Evolutionary conservation across 768 basidiomycete species (phyloP), one percentile per base, ranked within the genome.

Genomic region (Sporobolomyces phaffii): DNA sequence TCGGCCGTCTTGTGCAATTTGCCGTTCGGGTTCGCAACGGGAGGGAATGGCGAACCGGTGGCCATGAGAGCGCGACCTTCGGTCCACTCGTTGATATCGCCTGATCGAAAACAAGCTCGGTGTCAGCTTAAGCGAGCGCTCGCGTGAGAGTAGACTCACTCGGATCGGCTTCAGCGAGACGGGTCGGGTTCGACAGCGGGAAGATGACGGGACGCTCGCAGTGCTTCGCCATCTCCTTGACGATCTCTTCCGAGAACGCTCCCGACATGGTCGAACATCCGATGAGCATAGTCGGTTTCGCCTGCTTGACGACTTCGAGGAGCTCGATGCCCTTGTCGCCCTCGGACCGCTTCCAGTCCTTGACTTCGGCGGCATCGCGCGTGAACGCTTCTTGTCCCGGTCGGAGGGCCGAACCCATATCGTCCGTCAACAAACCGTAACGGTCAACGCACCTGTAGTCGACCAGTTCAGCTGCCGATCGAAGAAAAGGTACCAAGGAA

Each of bases 151-250:
- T 22, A 29, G 40, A 47, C 50, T 48, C 26, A 66, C 65, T 60
- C 6, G 88, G 89, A 60, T 84, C 80, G 1, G 86, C 87, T 76
- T 94, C 91, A 49, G 85, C 86, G 60, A 91, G 80, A 48, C 66
- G 51, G n/a, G 86, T 89, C 4, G 90, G 91, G 77, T 93, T 93
- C 44, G 85, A 87, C 49, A 93, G 81, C 20, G 90, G 89, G 73
- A 91, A 82, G 69, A 93, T 89, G 73, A 91, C 87, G 0, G 90
- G 90, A 65, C 87, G 79, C 28, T 87, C 86, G 45, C 82, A 83
- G 54, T 83, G 80, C 68, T 83, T 83, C 33, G 83, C 81, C 89
- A 92, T 80, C 73, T 79, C 79, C 62, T 73, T 73, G 51, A 78
- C 61, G 59, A 79, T 66, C 49, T 87, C 85, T 78, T 89, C 83